Percentiles rank a stretch among this genome's conserved stretches.
These are phyloP conservation scores for Ophiocordyceps polyrhachis-furcata DNA, from an alignment of 2,329 filamentous ascomycete genomes.

Conservation along the genomic window DNA sequence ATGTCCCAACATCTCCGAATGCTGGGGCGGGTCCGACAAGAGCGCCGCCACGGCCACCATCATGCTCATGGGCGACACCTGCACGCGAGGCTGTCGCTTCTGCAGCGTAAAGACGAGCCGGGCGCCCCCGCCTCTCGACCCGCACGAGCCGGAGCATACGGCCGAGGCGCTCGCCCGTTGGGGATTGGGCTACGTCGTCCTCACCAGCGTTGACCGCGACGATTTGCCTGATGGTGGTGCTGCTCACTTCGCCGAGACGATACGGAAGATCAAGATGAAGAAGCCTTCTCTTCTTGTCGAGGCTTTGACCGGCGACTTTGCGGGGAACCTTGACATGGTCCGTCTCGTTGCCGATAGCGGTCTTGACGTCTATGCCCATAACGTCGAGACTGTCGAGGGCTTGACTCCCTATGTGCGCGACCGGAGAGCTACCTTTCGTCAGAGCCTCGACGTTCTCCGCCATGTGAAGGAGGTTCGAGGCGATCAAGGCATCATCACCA, in stretches of 20 bases:
- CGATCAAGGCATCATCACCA: constrained; percentile 67
- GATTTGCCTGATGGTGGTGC: constrained; percentile 82
- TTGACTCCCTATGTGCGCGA: constrained; percentile 83
- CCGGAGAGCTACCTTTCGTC: constrained; percentile 71
- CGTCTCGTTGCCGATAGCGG: constrained; percentile 68
- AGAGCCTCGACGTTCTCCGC: constrained; percentile 62
- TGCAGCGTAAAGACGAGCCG: constrained; percentile 88
- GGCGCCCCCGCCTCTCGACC: constrained; percentile 60
- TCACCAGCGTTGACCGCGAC: constrained; percentile 87
- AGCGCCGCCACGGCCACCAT: constrained; percentile 89
- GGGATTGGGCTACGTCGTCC: constrained; percentile 89
- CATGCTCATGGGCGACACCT: constrained; percentile 99
- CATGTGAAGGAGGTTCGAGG: constrained; percentile 61
- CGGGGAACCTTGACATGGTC: constrained; percentile 74
- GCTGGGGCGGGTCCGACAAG: constrained; percentile 86
- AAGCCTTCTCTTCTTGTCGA: constrained; percentile 61
- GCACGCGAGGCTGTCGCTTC: constrained; percentile 89
- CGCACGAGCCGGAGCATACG: constrained; percentile 91
- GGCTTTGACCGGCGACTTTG: constrained; percentile 73
- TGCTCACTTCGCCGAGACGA: constrained; percentile 79
- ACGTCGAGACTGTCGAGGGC: constrained; percentile 85
- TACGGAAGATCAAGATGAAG: constrained; percentile 82
- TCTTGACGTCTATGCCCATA: constrained; percentile 91
- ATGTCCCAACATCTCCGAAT: constrained; percentile 94
- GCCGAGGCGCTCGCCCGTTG: constrained; percentile 83